Evolutionary conservation across 352 stramenopile genomes (phyloP).

Genomic region (Plasmopara muralis): DNA sequence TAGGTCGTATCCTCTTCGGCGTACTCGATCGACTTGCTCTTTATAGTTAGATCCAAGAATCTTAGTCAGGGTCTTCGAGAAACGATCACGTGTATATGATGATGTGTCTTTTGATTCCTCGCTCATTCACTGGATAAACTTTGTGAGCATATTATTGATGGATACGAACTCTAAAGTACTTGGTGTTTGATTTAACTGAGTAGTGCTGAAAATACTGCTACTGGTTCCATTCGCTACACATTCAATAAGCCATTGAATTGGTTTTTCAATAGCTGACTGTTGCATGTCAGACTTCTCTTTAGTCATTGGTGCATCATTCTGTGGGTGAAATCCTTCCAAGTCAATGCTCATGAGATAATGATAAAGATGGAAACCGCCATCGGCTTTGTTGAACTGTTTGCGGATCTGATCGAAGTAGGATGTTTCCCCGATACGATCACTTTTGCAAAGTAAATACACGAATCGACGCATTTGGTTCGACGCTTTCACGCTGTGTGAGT

Average conservation of each 20-base stretch:
- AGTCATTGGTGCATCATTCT: conserved; percentile 1
- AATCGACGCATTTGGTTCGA: conserved; percentile 1
- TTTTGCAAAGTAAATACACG: conserved; percentile 1
- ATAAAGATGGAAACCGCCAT: conserved; percentile 1
- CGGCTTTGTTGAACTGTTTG: not conserved
- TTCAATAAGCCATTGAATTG: conserved; percentile 2
- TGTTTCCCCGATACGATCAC: not conserved
- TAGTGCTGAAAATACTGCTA: conserved; percentile 1
- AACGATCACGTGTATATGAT: conserved; percentile 3
- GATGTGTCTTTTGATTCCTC: conserved; percentile 3
- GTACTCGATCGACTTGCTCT: conserved; percentile 2
- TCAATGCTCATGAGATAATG: conserved; percentile 1
- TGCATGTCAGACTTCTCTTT: conserved; percentile 2
- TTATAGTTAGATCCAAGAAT: conserved; percentile 2
- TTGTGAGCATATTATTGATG: conserved; percentile 3
- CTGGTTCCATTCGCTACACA: conserved; percentile 3
- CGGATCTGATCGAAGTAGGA: not conserved
- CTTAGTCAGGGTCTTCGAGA: conserved; percentile 2
- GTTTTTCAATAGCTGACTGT: conserved; percentile 2
- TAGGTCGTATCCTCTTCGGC: conserved; percentile 1
- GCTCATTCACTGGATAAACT: not conserved
- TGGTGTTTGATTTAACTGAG: not conserved
- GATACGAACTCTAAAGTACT: conserved; percentile 2
- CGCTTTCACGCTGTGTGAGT: conserved; percentile 1
- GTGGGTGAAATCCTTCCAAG: conserved; percentile 1